phyloP scores from a whole-genome alignment of 805 yeast genomes.

The Candida krabiensis region DNA sequence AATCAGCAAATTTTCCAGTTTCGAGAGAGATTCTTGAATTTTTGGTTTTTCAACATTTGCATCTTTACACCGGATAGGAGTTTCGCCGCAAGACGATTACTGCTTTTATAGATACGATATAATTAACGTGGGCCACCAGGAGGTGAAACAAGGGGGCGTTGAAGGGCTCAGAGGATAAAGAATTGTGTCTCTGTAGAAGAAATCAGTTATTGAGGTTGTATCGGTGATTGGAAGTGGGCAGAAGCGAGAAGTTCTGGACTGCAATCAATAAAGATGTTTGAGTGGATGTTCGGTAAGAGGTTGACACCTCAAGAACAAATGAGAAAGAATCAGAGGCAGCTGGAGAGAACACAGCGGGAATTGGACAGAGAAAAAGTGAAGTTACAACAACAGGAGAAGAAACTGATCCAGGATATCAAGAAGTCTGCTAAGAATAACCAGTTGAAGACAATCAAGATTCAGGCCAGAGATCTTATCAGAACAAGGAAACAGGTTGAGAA shows the following conservation, averaged over 20 bases:
- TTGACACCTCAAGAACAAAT: conserved; percentile 93
- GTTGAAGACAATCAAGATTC: conserved; percentile 84
- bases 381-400: conserved; percentile 89
- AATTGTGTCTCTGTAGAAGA: too few species aligned
- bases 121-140: background rate
- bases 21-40: too few species aligned
- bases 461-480: conserved; percentile 92
- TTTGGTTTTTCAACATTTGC: background rate
- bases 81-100: conserved; percentile 1
- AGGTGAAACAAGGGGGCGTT: background rate
- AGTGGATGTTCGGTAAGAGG: conserved; percentile 95
- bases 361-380: conserved; percentile 84
- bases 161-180: background rate
- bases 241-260: too few species aligned
- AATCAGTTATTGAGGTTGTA: too few species aligned
- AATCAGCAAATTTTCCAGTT: too few species aligned
- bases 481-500: conserved; percentile 82
- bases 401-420: conserved; percentile 79
- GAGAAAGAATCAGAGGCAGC: conserved; percentile 91
- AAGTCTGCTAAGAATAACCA: conserved; percentile 91
- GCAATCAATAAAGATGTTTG: conserved; percentile 54
- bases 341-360: conserved; percentile 93
- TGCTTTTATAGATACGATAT: conserved; percentile 2
- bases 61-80: conserved; percentile 3
- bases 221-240: too few species aligned